phyloP scores from a whole-genome alignment of 805 yeast species.

The Kluyveromyces nonfermentans region DNA sequence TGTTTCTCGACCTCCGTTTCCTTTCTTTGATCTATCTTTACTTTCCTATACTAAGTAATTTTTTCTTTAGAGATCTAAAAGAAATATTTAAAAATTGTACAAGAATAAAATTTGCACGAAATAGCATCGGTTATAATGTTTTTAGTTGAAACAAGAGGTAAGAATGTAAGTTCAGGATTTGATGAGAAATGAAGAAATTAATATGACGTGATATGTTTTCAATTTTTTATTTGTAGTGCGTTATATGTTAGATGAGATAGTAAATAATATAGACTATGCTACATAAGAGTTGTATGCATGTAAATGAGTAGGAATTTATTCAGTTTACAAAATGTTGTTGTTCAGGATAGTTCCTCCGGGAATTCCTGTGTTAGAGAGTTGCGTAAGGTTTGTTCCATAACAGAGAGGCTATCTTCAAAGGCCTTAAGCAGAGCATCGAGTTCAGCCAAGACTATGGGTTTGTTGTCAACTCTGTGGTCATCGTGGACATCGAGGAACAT shows the following conservation, averaged over 20 bases:
- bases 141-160: too few species aligned
- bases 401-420: conserved; percentile 25
- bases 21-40: not conserved
- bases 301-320: too few species aligned
- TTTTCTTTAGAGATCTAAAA: not conserved
- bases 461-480: conserved; percentile 18
- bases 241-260: not conserved
- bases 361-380: conserved; percentile 3
- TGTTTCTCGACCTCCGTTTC: not conserved
- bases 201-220: too few species aligned
- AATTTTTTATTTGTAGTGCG: not conserved
- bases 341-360: conserved; percentile 1
- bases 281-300: too few species aligned
- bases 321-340: not conserved
- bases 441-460: conserved; percentile 24
- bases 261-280: too few species aligned
- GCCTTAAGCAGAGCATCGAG: conserved; percentile 19
- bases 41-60: not conserved
- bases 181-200: too few species aligned
- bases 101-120: too few species aligned
- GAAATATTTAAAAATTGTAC: too few species aligned
- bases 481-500: conserved; percentile 23
- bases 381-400: conserved; percentile 18
- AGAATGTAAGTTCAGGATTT: too few species aligned
- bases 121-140: too few species aligned